Conservation (phyloP, 169 alveolate species). For the Eimeria necatrix region DNA sequence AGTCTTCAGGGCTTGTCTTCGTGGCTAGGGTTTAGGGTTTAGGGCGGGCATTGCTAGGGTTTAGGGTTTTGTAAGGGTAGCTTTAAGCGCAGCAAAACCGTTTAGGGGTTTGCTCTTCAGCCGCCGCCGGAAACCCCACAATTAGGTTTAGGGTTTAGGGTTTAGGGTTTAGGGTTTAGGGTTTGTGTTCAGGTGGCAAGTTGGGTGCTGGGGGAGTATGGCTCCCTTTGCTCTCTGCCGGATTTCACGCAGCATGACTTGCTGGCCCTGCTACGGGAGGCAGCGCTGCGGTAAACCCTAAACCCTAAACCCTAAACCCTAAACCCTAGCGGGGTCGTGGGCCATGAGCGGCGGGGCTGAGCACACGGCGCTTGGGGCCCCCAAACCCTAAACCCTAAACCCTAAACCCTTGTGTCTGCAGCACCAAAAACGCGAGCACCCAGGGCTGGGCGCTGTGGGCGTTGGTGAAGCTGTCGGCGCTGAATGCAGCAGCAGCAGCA, state of each 20-base stretch:
- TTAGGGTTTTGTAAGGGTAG: too few relatives aligned
- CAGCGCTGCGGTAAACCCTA: conserved; percentile 3
- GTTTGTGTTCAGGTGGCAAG: conserved; percentile 42
- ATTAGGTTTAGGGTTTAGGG: conserved; percentile 20
- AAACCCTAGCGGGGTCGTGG: not conserved
- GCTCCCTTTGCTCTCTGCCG: not conserved
- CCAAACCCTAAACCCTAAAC: not conserved
- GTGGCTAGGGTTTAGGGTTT: too few relatives aligned
- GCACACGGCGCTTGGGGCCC: not conserved
- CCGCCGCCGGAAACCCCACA: too few relatives aligned
- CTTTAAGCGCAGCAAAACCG: too few relatives aligned
- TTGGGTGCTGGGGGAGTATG: conserved; percentile 31
- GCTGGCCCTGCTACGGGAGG: conserved; percentile 14
- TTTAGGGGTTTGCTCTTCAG: too few relatives aligned
- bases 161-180: conserved; percentile 52
- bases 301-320: conserved; percentile 8
- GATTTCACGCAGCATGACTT: not conserved
- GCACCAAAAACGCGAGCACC: not conserved
- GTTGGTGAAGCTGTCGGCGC: conserved; percentile 51
- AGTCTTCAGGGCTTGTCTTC: too few relatives aligned
- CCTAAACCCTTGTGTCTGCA: conserved; percentile 14
- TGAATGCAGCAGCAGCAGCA: conserved; percentile 25
- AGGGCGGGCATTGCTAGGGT: too few relatives aligned
- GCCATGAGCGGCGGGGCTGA: not conserved
- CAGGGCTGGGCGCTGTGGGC: conserved; percentile 61